Percentiles rank a stretch among this genome's conserved stretches.
These are phyloP conservation scores for Teratosphaeria gauchensis DNA, from an alignment of 2,329 filamentous ascomycete genomes.

Conservation along the genomic window DNA sequence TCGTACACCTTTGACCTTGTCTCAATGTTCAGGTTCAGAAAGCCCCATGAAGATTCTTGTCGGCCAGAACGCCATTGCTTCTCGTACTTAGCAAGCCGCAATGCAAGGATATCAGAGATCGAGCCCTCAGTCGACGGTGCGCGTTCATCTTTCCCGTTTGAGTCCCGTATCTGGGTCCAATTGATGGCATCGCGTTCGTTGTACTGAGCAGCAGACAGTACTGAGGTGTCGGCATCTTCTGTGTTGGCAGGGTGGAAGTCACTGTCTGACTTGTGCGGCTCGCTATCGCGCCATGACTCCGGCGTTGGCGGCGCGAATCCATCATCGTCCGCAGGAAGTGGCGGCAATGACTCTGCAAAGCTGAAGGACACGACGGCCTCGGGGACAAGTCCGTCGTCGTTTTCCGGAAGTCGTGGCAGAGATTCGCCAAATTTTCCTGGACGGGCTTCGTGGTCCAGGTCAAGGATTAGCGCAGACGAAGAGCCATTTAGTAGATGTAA, in stretches of 20 bases:
- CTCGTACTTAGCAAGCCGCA: background rate
- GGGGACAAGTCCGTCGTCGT: background rate
- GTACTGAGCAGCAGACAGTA: background rate
- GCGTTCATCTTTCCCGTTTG: background rate
- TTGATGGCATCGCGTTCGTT: background rate
- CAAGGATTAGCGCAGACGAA: background rate
- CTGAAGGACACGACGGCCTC: background rate
- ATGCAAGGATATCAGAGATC: background rate
- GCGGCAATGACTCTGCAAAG: background rate
- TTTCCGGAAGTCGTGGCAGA: background rate
- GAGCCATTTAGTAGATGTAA: background rate
- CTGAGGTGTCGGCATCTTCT: background rate
- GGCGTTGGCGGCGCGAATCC: background rate
- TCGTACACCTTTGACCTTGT: background rate
- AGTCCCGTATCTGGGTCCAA: background rate
- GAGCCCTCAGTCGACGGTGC: background rate
- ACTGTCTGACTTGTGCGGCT: background rate
- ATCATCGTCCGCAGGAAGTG: background rate
- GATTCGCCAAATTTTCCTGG: background rate
- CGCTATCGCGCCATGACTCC: background rate
- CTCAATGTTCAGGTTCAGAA: background rate
- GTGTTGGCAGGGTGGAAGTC: background rate
- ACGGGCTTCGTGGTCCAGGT: background rate
- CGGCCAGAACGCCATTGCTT: background rate
- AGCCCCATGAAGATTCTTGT: background rate